These are phyloP conservation scores for Aspergillus clavatus DNA, from an alignment of 2,329 filamentous ascomycete species.

Conservation along the genomic window DNA sequence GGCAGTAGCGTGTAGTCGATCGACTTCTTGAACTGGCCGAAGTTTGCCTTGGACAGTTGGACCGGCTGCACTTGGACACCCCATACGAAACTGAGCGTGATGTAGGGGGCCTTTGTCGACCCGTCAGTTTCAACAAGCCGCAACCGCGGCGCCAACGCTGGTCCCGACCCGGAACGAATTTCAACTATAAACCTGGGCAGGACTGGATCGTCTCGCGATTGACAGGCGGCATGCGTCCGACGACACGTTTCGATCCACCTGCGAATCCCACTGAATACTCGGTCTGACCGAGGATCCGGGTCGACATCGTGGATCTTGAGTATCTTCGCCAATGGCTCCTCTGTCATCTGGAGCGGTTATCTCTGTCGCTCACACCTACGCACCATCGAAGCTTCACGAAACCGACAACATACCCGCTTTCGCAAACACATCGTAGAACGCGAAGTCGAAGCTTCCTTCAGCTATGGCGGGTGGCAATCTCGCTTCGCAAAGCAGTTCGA, in stretches of 20 bases:
- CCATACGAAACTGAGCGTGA: constrained; percentile 38
- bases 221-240: neutral
- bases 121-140: neutral
- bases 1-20: constrained; percentile 1
- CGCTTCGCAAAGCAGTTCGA: neutral
- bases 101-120: constrained; percentile 45
- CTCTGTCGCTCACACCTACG: neutral
- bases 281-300: neutral
- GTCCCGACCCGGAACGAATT: neutral
- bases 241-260: neutral
- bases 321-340: neutral
- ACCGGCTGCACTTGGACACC: constrained; percentile 1
- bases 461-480: neutral
- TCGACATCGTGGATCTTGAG: neutral
- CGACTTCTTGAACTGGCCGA: neutral
- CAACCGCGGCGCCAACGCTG: neutral
- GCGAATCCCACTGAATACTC: neutral
- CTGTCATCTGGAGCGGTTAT: neutral
- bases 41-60: neutral
- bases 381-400: neutral
- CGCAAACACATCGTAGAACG: neutral
- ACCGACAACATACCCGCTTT: neutral
- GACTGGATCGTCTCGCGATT: neutral
- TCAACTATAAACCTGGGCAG: neutral
- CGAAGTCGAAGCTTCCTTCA: neutral